Percentiles rank a stretch among this genome's conserved stretches.
Conservation (phyloP, 495 filamentous ascomycete species). For the Bombardia bombarda region DNA sequence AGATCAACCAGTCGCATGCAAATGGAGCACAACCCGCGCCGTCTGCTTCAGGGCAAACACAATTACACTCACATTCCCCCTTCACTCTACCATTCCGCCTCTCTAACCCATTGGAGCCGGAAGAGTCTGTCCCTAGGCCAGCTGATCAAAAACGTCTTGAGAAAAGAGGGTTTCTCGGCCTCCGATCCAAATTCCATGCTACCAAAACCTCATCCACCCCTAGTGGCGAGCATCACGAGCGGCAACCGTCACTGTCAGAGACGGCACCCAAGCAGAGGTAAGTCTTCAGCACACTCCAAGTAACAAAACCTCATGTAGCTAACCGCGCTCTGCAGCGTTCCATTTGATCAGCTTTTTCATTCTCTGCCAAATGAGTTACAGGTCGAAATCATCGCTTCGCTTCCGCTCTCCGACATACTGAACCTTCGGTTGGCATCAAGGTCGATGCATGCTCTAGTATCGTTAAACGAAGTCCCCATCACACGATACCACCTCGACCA, state of each 20-base stretch:
- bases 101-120: conserved; percentile 17
- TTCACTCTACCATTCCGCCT: conserved; percentile 37
- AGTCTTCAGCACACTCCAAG: background rate
- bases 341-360: conserved; percentile 44
- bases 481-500: conserved; percentile 47
- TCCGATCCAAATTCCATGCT: conserved; percentile 19
- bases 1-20: conserved; percentile 33
- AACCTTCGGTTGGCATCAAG: conserved; percentile 45
- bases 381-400: conserved; percentile 46
- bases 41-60: too few species aligned
- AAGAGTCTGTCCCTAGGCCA: conserved; percentile 12
- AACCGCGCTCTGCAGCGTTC: conserved; percentile 14
- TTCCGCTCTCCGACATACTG: conserved; percentile 45
- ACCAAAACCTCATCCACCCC: conserved; percentile 8
- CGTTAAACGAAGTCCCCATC: conserved; percentile 47
- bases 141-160: conserved; percentile 28
- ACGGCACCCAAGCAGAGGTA: conserved; percentile 12
- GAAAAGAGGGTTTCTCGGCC: conserved; percentile 22
- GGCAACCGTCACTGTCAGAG: conserved; percentile 14
- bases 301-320: background rate
- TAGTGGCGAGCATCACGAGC: conserved; percentile 8
- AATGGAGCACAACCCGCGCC: conserved; percentile 19
- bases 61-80: conserved; percentile 21
- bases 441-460: conserved; percentile 45
- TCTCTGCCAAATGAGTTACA: conserved; percentile 47